These are phyloP conservation scores for Zygosaccharomyces sapae DNA, from an alignment of 1,139 yeast genomes.

Conservation along the genomic window DNA sequence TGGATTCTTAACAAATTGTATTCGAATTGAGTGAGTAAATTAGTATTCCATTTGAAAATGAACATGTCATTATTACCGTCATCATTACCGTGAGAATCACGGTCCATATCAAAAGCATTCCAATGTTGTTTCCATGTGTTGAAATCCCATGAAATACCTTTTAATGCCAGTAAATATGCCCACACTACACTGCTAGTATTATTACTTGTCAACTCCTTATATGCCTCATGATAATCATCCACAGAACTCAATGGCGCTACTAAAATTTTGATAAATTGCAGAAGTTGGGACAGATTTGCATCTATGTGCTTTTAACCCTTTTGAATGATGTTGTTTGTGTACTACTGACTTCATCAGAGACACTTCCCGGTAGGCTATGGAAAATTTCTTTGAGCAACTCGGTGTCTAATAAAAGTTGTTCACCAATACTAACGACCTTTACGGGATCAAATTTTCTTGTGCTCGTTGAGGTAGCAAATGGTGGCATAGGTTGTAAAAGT, in stretches of 20 bases:
- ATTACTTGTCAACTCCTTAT: slow-evolving; percentile 24
- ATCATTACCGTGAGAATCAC: slow-evolving; percentile 12
- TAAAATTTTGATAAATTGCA: slow-evolving; percentile 26
- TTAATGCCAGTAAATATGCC: slow-evolving; percentile 31
- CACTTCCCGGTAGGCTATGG: slow-evolving; percentile 21
- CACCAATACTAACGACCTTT: slow-evolving; percentile 72
- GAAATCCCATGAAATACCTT: slow-evolving; percentile 34
- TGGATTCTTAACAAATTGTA: slow-evolving; percentile 24
- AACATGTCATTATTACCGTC: slow-evolving; percentile 18
- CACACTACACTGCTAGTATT: slow-evolving; percentile 29
- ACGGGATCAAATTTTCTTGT: slow-evolving; percentile 34
- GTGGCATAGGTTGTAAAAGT: slow-evolving; percentile 36
- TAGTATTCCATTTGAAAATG: slow-evolving; percentile 26
- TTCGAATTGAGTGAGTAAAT: slow-evolving; percentile 25
- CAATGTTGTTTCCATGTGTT: slow-evolving; percentile 29
- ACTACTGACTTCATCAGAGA: slow-evolving; percentile 16
- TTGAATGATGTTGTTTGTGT: slow-evolving; percentile 23
- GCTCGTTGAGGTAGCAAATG: slow-evolving; percentile 22
- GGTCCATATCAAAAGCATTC: slow-evolving; percentile 22
- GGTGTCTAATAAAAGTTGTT: slow-evolving; percentile 74
- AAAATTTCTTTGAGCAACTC: slow-evolving; percentile 58
- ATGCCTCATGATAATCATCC: slow-evolving; percentile 30
- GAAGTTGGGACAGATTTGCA: slow-evolving; percentile 21
- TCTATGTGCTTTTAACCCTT: slow-evolving; percentile 30
- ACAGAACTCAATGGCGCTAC: slow-evolving; percentile 31